Percentiles rank a stretch among this genome's conserved stretches.
These are phyloP conservation scores for Populus hybrid DNA, from an alignment of 441 rosid genomes.

Conservation along the genomic window DNA sequence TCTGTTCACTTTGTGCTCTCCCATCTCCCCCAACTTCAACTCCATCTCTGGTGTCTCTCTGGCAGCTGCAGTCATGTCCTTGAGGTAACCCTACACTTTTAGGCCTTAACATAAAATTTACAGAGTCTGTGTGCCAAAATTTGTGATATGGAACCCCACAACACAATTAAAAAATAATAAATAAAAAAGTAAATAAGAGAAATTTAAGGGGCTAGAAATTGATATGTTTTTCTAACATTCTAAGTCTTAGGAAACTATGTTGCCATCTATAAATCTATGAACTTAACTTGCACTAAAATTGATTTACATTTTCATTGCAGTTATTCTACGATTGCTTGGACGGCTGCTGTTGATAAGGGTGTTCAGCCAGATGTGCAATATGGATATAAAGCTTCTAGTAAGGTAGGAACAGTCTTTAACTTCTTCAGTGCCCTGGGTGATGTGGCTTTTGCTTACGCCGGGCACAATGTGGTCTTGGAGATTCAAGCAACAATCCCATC, in stretches of 20 bases:
- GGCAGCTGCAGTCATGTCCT: conserved; percentile 85
- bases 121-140: neutral
- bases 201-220: neutral
- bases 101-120: neutral
- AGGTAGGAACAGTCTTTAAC: conserved; percentile 49
- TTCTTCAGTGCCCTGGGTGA: conserved; percentile 69
- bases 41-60: conserved; percentile 78
- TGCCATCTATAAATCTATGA: neutral
- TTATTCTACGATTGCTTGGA: conserved; percentile 88
- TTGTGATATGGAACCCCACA: no score
- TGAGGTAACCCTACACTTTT: conserved; percentile 40
- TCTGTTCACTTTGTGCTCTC: conserved; percentile 77
- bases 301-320: conserved; percentile 27
- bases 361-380: conserved; percentile 56
- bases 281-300: neutral
- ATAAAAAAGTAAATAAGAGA: no score
- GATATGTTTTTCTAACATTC: neutral
- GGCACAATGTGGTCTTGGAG: conserved; percentile 80
- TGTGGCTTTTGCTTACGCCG: conserved; percentile 83
- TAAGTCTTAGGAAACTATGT: no score
- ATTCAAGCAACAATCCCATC: conserved; percentile 88
- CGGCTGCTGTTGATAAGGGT: conserved; percentile 55
- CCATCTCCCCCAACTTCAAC: conserved; percentile 85
- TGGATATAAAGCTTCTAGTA: conserved; percentile 40
- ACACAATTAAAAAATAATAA: no score